Evolutionary conservation across 1,139 yeast species (phyloP), one percentile per base, ranked within the genome.

Genomic region (Zygosaccharomyces pseudobailii): DNA sequence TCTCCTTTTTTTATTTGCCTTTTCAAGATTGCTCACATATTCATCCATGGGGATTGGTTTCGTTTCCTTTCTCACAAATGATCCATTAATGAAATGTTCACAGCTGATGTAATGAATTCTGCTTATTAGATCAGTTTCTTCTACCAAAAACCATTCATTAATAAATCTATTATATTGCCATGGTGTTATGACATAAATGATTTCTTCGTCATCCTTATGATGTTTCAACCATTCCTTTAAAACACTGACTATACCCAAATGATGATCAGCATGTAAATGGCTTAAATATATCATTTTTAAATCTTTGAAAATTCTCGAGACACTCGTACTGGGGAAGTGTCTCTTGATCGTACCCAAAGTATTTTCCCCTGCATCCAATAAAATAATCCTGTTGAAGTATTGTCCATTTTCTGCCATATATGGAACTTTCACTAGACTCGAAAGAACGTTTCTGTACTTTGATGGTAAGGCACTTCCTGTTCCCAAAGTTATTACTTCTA

Each of bases 201-300:
- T 68, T n/a, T 64, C 55, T n/a, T 47, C 50, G 23, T 62, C 61
- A 7, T 59, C 55, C 20, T 54, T 49, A 39, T 68, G 67, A 52
- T 61, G 56, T 23, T 71, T 66, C 49, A 78, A 73, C 96, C 97
- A 88, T 55, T 79, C 79, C 36, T 74, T 74, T 27, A 92, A 73
- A 8, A 92, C 66, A 3, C 90, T 76, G 6, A 85, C 69, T 3
- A 87, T 74, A 0, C 99, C 99, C 40, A 92, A 69, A 65, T 92
- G 97, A 64, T 94, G 99, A 63, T 94, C 99, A 0, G 98, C 98
- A 68, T 94, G 99, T 56, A 92, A 71, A 70, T 94, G 99, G 56
- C 96, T 86, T 47, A 94, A 71, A 59, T 80, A 87, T 21, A 92
- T 71, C 52, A 87, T 54, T 23, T 75, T 70, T 50, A 90, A 67